Base-by-base conservation (phyloP, 2,329 filamentous ascomycete genomes). In the Fusarium tjaetaba region DNA sequence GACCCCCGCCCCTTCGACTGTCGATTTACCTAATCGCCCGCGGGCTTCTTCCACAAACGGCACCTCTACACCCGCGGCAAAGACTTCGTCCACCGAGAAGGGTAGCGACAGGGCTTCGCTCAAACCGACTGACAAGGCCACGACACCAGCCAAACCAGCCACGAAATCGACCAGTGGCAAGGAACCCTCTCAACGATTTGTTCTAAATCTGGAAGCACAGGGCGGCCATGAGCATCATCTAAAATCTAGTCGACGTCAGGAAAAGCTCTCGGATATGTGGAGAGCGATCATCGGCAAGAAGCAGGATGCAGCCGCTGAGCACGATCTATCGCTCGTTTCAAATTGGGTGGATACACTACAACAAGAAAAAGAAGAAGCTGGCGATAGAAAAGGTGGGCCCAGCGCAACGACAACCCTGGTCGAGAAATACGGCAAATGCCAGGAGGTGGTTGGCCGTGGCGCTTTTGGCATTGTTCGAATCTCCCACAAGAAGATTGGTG, bases 341-440 rank as follows among this genome's bases (percentile, higher is more conserved):
- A 95, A 91, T 77, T 98, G 96, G 96, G 95, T 98, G 63, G 96
- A 98, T 81, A 95, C 97, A 71, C 88, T 98, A 76, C 94, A 95
- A 81, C 93, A 90, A 75, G 95, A 98, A 82, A 95, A 94, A 81
- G 94, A 97, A 68, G 92, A 97, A 80, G 92, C 94, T 68, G 90
- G 89, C 43, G 94, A 97, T 77, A 94, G 92, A 84, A 96, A 92
- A 81, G 90, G 90, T 30, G 92, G 92, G 2, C 89, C 92, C 11
- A 93, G 92, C 79, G 88, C 93, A 22, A 91, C 90, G 26, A 79
- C 81, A 8, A 95, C 95, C 2, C 86, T 99, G 55, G 94, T 96
- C 4, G 94, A 98, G 80, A 98, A 98, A 82, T 99, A 99, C 81
- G 96, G 96, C 77, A 98, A 98, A 84, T 98, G 96, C 81, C 96